Percentiles rank a stretch among this genome's conserved stretches.
phyloP scores from a whole-genome alignment of 371 early-diverging fungal genomes.

The Parasitella parasitica region DNA sequence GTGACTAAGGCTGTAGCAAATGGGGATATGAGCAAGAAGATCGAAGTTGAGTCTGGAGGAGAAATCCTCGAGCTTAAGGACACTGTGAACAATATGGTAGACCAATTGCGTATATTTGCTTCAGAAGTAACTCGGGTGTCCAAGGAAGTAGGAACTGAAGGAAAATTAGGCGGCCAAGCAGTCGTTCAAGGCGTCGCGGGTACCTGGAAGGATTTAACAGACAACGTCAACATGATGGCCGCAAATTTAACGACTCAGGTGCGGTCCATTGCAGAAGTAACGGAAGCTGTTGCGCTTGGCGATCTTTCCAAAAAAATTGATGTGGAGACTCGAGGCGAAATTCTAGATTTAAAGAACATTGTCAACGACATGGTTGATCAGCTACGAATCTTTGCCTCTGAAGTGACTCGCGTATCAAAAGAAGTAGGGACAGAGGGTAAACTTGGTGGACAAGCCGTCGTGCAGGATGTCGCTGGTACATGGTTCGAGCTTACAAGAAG shows the following conservation, averaged over 20 bases:
- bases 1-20: conserved; percentile 55
- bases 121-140: conserved; percentile 66
- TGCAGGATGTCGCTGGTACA: conserved; percentile 57
- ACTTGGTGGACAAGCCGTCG: conserved; percentile 47
- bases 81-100: conserved; percentile 44
- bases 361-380: conserved; percentile 52
- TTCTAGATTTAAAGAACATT: conserved; percentile 33
- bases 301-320: conserved; percentile 48
- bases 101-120: conserved; percentile 57
- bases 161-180: conserved; percentile 52
- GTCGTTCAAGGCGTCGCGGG: conserved; percentile 56
- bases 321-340: conserved; percentile 37
- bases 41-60: conserved; percentile 45
- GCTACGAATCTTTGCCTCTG: conserved; percentile 36
- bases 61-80: conserved; percentile 38
- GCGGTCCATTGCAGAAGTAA: conserved; percentile 54
- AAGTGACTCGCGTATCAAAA: conserved; percentile 41
- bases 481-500: conserved; percentile 66
- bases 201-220: conserved; percentile 65
- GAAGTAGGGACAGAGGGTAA: conserved; percentile 58
- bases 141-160: conserved; percentile 62
- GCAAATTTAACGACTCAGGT: conserved; percentile 61
- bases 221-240: conserved; percentile 63
- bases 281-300: conserved; percentile 57
- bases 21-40: conserved; percentile 56